These are phyloP conservation scores for Noccaea caerulescens DNA, from an alignment of 345 rosid genomes.

Conservation along the genomic window DNA sequence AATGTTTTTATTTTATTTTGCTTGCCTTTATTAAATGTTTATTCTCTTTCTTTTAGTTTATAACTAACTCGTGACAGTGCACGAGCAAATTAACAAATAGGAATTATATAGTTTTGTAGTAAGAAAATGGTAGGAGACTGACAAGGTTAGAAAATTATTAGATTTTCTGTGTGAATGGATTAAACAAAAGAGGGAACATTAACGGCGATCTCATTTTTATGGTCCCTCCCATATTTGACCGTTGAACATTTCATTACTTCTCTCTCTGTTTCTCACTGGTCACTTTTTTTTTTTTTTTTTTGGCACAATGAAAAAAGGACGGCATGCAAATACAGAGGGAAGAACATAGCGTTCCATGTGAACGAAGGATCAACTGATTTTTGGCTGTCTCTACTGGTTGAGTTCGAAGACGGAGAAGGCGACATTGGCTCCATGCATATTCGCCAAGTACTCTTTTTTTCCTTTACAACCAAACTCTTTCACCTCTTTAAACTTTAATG, in stretches of 20 bases:
- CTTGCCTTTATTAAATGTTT: neutral
- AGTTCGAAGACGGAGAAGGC: conserved; percentile 97
- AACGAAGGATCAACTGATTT: conserved; percentile 89
- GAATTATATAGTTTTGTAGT: conserved; percentile 3
- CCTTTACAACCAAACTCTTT: conserved; percentile 11
- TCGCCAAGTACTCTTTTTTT: conserved; percentile 57
- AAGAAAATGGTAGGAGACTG: neutral
- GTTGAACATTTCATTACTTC: conserved; percentile 23
- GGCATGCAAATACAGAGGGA: conserved; percentile 81
- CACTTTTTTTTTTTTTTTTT: neutral
- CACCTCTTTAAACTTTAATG: conserved; percentile 24
- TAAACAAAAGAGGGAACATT: conserved; percentile 24
- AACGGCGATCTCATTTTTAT: conserved; percentile 35
- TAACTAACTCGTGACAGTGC: conserved; percentile 42
- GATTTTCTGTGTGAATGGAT: conserved; percentile 19
- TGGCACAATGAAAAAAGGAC: conserved; percentile 55
- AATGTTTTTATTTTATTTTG: too few species aligned
- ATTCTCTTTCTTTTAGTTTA: conserved; percentile 8
- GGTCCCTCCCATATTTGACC: conserved; percentile 38
- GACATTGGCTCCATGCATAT: conserved; percentile 96
- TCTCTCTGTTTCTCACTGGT: conserved; percentile 2
- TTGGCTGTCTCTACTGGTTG: conserved; percentile 85
- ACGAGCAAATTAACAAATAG: conserved; percentile 14
- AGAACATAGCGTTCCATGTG: conserved; percentile 86
- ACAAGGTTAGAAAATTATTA: neutral